Conservation (phyloP, 257 asterid species). For the Petunia axillaris region DNA sequence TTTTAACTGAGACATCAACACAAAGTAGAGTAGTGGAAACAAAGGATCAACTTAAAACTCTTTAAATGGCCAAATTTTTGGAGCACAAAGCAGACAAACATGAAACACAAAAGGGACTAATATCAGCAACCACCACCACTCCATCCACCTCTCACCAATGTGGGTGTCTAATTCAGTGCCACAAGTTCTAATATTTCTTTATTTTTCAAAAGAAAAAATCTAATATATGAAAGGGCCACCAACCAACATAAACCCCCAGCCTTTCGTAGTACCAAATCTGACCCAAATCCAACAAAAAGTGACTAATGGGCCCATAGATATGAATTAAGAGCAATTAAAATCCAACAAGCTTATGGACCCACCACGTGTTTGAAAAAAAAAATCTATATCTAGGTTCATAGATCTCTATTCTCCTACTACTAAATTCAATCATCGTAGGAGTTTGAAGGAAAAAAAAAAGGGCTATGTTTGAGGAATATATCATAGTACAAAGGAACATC, state of each 20-base stretch:
- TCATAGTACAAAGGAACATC: slow-evolving; percentile 23
- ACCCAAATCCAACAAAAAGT: slow-evolving; percentile 29
- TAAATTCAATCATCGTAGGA: background rate
- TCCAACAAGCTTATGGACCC: slow-evolving; percentile 34
- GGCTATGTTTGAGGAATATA: slow-evolving; percentile 25
- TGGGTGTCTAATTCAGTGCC: slow-evolving; percentile 33
- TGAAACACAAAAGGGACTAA: slow-evolving; percentile 24
- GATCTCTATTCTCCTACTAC: background rate
- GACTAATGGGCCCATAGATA: slow-evolving; percentile 22
- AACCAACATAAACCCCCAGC: slow-evolving; percentile 3
- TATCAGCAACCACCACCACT: background rate
- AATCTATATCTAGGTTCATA: slow-evolving; percentile 20
- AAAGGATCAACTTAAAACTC: background rate
- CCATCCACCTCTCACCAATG: slow-evolving; percentile 17
- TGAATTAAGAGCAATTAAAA: background rate
- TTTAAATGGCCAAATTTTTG: background rate
- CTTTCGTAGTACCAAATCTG: background rate
- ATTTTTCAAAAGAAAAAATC: background rate
- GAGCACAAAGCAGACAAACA: slow-evolving; percentile 11
- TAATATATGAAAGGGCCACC: slow-evolving; percentile 26
- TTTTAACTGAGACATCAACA: too few relatives aligned
- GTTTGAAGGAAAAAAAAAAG: background rate
- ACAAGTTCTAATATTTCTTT: slow-evolving; percentile 30
- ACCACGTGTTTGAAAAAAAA: slow-evolving; percentile 35
- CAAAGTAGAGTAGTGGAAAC: too few relatives aligned